phyloP scores from a whole-genome alignment of 345 rosid species.

The Erysimum cheiranthoides region DNA sequence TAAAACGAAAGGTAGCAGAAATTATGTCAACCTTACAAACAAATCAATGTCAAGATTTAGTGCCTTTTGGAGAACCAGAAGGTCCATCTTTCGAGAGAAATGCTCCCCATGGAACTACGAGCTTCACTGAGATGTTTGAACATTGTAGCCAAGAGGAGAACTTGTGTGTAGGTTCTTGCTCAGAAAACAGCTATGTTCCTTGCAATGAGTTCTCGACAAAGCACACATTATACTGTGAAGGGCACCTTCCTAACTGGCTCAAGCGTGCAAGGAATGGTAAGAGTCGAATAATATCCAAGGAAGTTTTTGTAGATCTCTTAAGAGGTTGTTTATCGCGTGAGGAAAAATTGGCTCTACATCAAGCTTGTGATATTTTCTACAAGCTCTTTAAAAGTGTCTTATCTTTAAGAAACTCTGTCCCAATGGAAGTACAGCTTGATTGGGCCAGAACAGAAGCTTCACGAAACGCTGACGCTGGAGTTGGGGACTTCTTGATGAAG shows the following conservation, averaged over 20 bases:
- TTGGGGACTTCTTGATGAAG: conserved; percentile 77
- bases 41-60: conserved; percentile 54
- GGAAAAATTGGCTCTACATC: conserved; percentile 77
- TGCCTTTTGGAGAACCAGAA: conserved; percentile 53
- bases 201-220: conserved; percentile 78
- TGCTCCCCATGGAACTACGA: conserved; percentile 48
- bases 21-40: conserved; percentile 50
- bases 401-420: conserved; percentile 90
- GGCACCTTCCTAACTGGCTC: conserved; percentile 98
- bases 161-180: conserved; percentile 71
- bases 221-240: conserved; percentile 81
- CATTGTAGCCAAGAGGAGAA: conserved; percentile 53
- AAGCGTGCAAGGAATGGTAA: conserved; percentile 99
- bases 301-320: conserved; percentile 81
- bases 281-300: conserved; percentile 94
- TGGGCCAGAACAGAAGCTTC: conserved; percentile 98
- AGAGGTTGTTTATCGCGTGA: conserved; percentile 62
- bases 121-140: conserved; percentile 55
- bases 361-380: conserved; percentile 96
- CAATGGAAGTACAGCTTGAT: conserved; percentile 86
- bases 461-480: conserved; percentile 50
- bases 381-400: conserved; percentile 91
- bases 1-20: conserved; percentile 66
- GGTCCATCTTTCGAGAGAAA: conserved; percentile 49
- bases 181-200: conserved; percentile 51